A percentile compares a stretch with the other conserved stretches of the same genome.
Conservation (phyloP, 176 grass and related monocot genomes). For the Elaeis guineensis region DNA sequence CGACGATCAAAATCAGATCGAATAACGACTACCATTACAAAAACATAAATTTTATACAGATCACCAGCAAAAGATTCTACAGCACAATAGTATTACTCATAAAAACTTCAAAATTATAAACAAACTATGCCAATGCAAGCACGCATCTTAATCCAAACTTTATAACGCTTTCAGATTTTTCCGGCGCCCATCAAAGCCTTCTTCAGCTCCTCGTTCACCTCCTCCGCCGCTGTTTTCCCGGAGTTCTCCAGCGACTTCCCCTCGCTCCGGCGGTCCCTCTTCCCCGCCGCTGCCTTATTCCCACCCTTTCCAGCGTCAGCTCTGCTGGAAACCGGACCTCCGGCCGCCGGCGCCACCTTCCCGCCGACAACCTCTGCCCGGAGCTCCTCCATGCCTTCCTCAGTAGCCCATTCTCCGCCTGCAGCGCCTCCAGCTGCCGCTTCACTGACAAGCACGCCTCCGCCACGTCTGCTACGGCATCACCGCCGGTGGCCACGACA, state of each 20-base stretch:
- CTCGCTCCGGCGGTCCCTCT: constrained; percentile 24
- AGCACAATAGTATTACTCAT: no score
- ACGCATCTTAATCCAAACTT: no score
- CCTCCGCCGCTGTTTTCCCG: constrained; percentile 19
- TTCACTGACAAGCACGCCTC: background rate
- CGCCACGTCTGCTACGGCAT: background rate
- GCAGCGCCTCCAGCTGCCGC: background rate
- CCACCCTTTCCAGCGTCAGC: background rate
- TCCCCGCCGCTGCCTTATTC: background rate
- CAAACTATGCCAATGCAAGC: no score
- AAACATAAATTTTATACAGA: no score
- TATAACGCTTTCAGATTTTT: background rate
- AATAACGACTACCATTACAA: no score
- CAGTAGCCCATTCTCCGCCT: background rate
- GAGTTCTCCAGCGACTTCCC: constrained; percentile 18
- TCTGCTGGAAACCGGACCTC: constrained; percentile 5
- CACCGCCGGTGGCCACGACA: background rate
- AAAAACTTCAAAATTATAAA: no score
- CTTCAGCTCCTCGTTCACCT: constrained; percentile 45
- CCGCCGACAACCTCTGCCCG: background rate
- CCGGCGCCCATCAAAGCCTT: constrained; percentile 42
- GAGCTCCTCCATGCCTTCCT: constrained; percentile 1
- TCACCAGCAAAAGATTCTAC: no score
- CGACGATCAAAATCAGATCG: no score
- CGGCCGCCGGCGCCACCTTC: constrained; percentile 1